These are phyloP conservation scores for Trichoderma citrinoviride DNA, from an alignment of 2,329 filamentous ascomycete genomes.

Conservation along the genomic window DNA sequence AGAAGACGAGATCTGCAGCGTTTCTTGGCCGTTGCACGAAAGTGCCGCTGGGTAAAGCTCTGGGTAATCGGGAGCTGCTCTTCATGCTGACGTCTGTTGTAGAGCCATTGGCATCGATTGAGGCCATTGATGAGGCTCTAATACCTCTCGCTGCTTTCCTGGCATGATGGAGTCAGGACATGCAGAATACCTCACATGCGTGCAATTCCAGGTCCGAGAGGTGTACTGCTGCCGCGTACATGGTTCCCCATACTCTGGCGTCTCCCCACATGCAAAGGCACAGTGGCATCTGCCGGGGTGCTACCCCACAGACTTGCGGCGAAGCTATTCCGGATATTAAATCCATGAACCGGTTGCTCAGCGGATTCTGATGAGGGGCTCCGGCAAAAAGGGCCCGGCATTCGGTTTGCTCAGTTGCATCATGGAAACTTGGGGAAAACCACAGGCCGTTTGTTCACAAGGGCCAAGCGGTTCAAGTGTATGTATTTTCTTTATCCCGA, in stretches of 20 bases:
- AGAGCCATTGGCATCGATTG: too few species aligned
- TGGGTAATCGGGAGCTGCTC: neutral
- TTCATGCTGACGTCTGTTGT: too few species aligned
- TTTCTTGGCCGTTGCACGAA: neutral
- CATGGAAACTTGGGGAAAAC: too few species aligned
- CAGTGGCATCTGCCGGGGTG: neutral
- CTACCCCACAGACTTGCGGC: slow-evolving; percentile 6
- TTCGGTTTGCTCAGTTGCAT: neutral
- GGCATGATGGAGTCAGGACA: neutral
- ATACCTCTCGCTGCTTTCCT: neutral
- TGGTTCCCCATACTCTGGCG: neutral
- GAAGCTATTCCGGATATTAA: neutral
- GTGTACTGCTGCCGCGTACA: neutral
- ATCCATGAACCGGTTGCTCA: neutral
- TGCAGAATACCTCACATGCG: too few species aligned
- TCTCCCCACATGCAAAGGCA: neutral
- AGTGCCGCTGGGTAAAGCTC: neutral
- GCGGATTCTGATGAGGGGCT: slow-evolving; percentile 5
- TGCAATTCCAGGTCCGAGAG: too few species aligned
- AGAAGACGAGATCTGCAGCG: neutral
- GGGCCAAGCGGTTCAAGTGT: too few species aligned
- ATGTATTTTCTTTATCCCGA: too few species aligned
- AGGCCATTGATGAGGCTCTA: too few species aligned
- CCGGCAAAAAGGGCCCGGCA: neutral
- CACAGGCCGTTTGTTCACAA: too few species aligned